These are phyloP conservation scores for Theileria equi DNA, from an alignment of 169 alveolate genomes.

Conservation along the genomic window DNA sequence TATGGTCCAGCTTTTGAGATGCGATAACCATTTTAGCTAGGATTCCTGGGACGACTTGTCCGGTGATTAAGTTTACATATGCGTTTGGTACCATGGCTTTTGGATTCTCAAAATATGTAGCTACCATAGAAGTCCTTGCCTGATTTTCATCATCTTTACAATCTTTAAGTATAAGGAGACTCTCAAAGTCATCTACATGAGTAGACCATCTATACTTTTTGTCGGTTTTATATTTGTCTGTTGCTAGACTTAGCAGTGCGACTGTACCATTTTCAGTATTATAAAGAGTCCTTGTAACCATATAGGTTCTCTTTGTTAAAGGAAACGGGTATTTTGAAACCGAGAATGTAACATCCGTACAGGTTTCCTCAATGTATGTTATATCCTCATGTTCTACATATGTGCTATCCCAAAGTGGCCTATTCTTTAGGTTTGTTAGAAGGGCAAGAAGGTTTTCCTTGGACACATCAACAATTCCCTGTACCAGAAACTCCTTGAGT, in stretches of 20 bases:
- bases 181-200: conserved; percentile 59
- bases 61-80: conserved; percentile 49
- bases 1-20: conserved; percentile 22
- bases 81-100: conserved; percentile 59
- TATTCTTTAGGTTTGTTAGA: conserved; percentile 17
- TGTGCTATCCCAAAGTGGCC: conserved; percentile 62
- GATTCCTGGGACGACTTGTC: conserved; percentile 52
- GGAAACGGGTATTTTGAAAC: conserved; percentile 68
- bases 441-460: conserved; percentile 49
- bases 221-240: conserved; percentile 12
- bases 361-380: background rate
- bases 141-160: conserved; percentile 3
- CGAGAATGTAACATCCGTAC: conserved; percentile 30
- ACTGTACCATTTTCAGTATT: conserved; percentile 33
- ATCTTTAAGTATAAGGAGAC: conserved; percentile 36
- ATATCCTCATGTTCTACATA: conserved; percentile 52
- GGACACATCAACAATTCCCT: conserved; percentile 54
- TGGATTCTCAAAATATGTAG: conserved; percentile 58
- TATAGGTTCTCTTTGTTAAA: conserved; percentile 44
- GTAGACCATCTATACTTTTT: conserved; percentile 42
- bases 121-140: conserved; percentile 35
- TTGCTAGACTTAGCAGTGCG: conserved; percentile 25
- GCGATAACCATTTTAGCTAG: conserved; percentile 60
- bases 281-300: conserved; percentile 40
- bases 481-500: conserved; percentile 51